phyloP scores from a whole-genome alignment of 306 rosid genomes.

The Oxytropis ochrocephala region DNA sequence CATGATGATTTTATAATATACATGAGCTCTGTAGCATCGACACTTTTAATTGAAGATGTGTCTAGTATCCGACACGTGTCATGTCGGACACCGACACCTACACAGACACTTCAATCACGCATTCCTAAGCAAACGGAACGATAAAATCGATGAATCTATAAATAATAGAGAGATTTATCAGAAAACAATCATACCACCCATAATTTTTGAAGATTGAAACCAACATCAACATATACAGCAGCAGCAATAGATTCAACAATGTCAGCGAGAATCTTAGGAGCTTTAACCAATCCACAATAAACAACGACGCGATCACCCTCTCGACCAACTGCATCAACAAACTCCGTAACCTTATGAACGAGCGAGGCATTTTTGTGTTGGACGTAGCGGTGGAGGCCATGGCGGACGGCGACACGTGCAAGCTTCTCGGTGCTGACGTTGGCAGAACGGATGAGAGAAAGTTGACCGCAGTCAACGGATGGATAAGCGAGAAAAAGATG shows the following conservation, averaged over 20 bases:
- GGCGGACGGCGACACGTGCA: conserved; percentile 67
- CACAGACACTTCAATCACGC: no score
- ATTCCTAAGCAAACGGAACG: neutral
- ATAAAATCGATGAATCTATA: neutral
- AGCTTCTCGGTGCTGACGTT: conserved; percentile 78
- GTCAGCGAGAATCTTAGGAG: conserved; percentile 89
- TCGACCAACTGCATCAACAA: conserved; percentile 29
- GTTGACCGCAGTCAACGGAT: conserved; percentile 37
- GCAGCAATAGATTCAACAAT: conserved; percentile 74
- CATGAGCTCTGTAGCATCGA: no score
- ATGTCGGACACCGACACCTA: no score
- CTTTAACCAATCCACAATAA: conserved; percentile 61
- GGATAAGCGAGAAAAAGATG: conserved; percentile 44
- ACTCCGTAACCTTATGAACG: conserved; percentile 32
- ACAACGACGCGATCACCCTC: conserved; percentile 27
- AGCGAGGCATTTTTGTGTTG: conserved; percentile 39
- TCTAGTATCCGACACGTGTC: no score
- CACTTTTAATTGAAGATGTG: no score
- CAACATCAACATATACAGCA: conserved; percentile 57
- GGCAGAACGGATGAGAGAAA: conserved; percentile 60
- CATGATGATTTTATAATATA: no score
- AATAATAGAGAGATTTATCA: no score
- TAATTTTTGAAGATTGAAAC: conserved; percentile 39
- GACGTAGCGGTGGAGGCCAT: conserved; percentile 33
- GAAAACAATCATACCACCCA: conserved; percentile 51